These are phyloP conservation scores for Leccinum fibrillosum DNA, from an alignment of 768 basidiomycete genomes.

Conservation along the genomic window DNA sequence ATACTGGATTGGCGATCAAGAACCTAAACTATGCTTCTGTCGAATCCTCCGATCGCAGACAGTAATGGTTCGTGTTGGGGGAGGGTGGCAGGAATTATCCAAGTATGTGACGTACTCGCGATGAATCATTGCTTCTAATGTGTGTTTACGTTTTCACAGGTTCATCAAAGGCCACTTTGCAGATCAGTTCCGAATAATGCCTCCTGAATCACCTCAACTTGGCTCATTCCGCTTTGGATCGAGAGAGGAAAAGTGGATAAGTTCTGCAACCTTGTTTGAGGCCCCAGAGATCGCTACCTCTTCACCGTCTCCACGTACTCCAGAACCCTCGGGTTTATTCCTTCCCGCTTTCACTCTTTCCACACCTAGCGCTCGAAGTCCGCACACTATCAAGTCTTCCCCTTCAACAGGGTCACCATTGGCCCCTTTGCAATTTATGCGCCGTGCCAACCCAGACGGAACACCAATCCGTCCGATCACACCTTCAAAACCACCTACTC, in stretches of 20 bases:
- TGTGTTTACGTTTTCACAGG: conserved; percentile 37
- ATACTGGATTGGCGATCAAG: conserved; percentile 94
- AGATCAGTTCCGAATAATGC: conserved; percentile 71
- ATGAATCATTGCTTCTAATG: not conserved
- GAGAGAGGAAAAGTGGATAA: conserved; percentile 81
- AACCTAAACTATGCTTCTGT: conserved; percentile 88
- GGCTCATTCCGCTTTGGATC: conserved; percentile 37
- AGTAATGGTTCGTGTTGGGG: conserved; percentile 95
- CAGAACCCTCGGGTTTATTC: conserved; percentile 56
- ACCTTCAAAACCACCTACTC: conserved; percentile 58
- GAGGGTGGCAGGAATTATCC: conserved; percentile 90
- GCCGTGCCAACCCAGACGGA: conserved; percentile 67
- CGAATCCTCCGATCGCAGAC: conserved; percentile 87
- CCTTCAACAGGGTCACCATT: conserved; percentile 70
- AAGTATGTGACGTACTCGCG: conserved; percentile 51
- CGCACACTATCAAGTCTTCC: conserved; percentile 47
- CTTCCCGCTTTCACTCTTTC: conserved; percentile 68
- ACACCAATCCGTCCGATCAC: conserved; percentile 53
- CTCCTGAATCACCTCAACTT: conserved; percentile 54
- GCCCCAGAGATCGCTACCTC: conserved; percentile 37
- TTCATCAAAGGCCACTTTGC: conserved; percentile 88
- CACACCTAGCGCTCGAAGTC: conserved; percentile 44
- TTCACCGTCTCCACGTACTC: conserved; percentile 54
- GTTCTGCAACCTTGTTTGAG: conserved; percentile 67
- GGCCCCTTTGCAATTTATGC: conserved; percentile 80